These are phyloP conservation scores for Sporothrix variecibatus DNA, from an alignment of 2,329 filamentous ascomycete species.

Conservation along the genomic window DNA sequence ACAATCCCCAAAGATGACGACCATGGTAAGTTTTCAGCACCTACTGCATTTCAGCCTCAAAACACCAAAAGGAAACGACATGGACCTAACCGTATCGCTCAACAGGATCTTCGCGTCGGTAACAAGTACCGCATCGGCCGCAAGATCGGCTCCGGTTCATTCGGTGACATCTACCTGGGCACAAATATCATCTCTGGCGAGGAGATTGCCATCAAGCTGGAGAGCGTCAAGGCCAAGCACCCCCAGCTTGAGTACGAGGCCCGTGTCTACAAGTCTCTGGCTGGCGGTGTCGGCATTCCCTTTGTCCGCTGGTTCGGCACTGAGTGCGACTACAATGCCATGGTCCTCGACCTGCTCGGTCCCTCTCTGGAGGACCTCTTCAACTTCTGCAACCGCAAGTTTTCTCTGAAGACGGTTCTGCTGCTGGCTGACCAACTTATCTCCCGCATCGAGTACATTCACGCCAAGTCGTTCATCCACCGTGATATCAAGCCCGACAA, in stretches of 20 bases:
- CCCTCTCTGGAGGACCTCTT: slow-evolving; percentile 96
- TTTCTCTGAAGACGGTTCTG: slow-evolving; percentile 96
- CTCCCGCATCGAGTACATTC: slow-evolving; percentile 98
- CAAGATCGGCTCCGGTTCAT: slow-evolving; percentile 97
- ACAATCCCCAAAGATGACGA: slow-evolving; percentile 48
- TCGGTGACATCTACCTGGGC: slow-evolving; percentile 97
- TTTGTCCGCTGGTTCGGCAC: slow-evolving; percentile 99
- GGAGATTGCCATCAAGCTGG: slow-evolving; percentile 99
- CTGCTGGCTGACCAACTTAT: slow-evolving; percentile 97
- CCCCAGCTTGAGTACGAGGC: slow-evolving; percentile 98
- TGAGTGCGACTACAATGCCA: slow-evolving; percentile 99
- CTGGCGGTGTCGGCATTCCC: slow-evolving; percentile 94
- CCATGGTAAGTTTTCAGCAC: slow-evolving; percentile 30
- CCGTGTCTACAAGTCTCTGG: slow-evolving; percentile 85
- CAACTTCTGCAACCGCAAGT: slow-evolving; percentile 99
- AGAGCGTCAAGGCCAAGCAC: slow-evolving; percentile 99
- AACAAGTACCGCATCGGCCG: slow-evolving; percentile 99
- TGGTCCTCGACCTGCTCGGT: slow-evolving; percentile 96
- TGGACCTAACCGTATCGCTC: background rate
- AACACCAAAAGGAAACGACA: background rate
- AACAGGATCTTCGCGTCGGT: slow-evolving; percentile 93
- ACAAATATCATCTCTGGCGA: slow-evolving; percentile 99
- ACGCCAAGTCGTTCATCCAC: slow-evolving; percentile 99
- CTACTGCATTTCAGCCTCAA: background rate
- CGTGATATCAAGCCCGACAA: slow-evolving; percentile 99